Percentiles rank a stretch among this genome's conserved stretches.
These are phyloP conservation scores for Diaporthe sp. DNA, from an alignment of 2,329 filamentous ascomycete genomes.

Conservation along the genomic window DNA sequence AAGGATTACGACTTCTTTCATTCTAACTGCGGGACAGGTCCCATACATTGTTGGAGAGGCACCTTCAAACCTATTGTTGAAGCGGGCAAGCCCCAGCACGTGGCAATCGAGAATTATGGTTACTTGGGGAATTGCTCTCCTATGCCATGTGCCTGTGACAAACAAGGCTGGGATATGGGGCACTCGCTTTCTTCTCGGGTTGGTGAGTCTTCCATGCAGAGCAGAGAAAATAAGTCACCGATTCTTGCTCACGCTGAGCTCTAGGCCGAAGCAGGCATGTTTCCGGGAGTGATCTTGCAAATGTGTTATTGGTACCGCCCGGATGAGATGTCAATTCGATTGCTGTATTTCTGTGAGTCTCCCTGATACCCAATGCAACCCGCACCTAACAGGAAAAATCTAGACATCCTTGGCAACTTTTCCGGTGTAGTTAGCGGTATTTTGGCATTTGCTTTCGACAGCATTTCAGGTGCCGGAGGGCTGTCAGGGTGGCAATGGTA, in stretches of 20 bases:
- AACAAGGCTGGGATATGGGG: conserved; percentile 54
- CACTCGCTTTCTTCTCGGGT: conserved; percentile 49
- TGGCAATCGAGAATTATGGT: conserved; percentile 53
- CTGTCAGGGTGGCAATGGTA: conserved; percentile 52
- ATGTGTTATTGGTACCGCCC: conserved; percentile 62
- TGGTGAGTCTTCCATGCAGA: conserved; percentile 47
- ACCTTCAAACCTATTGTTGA: conserved; percentile 35
- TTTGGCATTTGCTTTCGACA: conserved; percentile 58
- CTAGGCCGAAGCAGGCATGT: conserved; percentile 53
- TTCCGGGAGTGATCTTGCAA: conserved; percentile 57
- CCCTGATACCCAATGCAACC: no score
- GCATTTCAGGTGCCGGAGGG: conserved; percentile 49
- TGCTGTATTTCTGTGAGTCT: conserved; percentile 52
- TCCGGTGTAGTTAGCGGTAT: conserved; percentile 56
- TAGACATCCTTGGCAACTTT: conserved; percentile 55
- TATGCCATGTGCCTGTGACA: conserved; percentile 51
- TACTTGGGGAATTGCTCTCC: conserved; percentile 52
- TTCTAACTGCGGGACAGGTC: background rate
- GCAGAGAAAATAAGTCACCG: conserved; percentile 24
- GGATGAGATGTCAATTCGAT: conserved; percentile 59
- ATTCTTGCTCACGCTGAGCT: conserved; percentile 42
- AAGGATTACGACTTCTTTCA: background rate
- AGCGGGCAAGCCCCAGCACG: conserved; percentile 28
- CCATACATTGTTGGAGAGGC: conserved; percentile 37
- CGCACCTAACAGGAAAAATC: background rate